Base-by-base conservation (phyloP, 2,329 filamentous ascomycete genomes). In the Fusarium euwallaceae region DNA sequence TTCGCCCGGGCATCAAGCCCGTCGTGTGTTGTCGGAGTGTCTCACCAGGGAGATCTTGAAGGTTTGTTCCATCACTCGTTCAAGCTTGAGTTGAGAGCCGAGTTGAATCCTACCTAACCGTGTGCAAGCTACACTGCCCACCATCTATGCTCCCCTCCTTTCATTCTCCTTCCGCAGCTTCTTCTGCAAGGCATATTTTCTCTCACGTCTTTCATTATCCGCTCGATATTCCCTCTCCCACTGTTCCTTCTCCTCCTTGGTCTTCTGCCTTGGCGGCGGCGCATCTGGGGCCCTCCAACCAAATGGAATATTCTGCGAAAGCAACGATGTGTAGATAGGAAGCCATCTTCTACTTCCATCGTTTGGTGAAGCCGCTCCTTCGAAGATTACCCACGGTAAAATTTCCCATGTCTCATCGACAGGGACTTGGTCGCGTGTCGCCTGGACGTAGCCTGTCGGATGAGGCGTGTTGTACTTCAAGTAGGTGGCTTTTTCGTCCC, bases 391-490 rank as follows among this genome's bases (percentile, higher is more conserved):
- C 20, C 14, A 51, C 8, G 60, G 60, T 10, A 62, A 14, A 6
- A 62, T 24, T 9, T 27, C 41, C 60, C 60, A 62, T n/a, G 41
- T 51, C n/a, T 62, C 60, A 24, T 62, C 60, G 3, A 32, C 11
- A 1, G 14, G 41, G 8, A 62, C 60, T 11, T 62, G 12, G 10
- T 62, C 41, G n/a, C 60, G 60, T 10, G 27, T 51, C n/a, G 29
- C 60, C 12, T 32, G n/a, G 29, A 16, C 20, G 20, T 48, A 62
- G 6, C 29, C 41, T 3, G 41, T 48, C 3, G 60, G 60, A 4
- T 24, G 14, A 32, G 60, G 60, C 4, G 60, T 43, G 11, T 62
- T 20, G 20, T 17, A 24, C 20, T 62, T 62, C 9, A 62, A n/a
- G 14, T 36, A 62, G 2, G 60, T 14, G 32, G 10, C 41, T 16